A percentile compares a stretch with the other conserved stretches of the same genome.
phyloP scores from a whole-genome alignment of 179 eudicot species.

The Spergularia azorica region DNA sequence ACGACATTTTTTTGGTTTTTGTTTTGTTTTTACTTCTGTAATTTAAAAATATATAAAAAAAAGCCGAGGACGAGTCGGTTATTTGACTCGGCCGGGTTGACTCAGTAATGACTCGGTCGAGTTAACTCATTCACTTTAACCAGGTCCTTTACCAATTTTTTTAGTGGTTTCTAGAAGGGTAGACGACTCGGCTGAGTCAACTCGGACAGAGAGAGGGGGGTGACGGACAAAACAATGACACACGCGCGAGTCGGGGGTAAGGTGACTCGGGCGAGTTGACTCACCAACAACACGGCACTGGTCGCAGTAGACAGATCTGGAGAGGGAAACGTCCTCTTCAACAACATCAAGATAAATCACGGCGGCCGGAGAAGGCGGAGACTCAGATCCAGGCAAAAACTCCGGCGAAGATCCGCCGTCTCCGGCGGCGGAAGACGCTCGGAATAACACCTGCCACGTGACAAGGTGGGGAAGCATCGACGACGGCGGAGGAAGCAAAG shows the following conservation, averaged over 20 bases:
- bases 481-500: slow-evolving; percentile 60
- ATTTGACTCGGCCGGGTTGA: slow-evolving; percentile 8
- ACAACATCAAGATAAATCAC: slow-evolving; percentile 70
- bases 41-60: too few species aligned
- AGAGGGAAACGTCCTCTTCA: slow-evolving; percentile 81
- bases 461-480: slow-evolving; percentile 65
- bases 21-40: background rate
- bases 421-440: slow-evolving; percentile 56
- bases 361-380: slow-evolving; percentile 26
- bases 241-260: background rate
- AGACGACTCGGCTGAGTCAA: slow-evolving; percentile 10
- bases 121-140: background rate
- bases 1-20: too few species aligned
- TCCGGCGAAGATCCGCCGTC: background rate
- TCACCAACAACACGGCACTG: slow-evolving; percentile 99
- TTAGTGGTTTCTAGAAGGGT: too few species aligned
- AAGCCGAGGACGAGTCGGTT: background rate
- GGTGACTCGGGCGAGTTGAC: slow-evolving; percentile 51
- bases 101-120: background rate
- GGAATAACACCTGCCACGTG: slow-evolving; percentile 77
- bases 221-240: too few species aligned
- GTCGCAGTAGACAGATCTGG: slow-evolving; percentile 86
- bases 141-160: background rate
- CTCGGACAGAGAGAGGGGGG: background rate
- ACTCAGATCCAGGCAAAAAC: slow-evolving; percentile 27